Conservation (phyloP, 2,329 filamentous ascomycete genomes). For the Cryphonectria japonica region DNA sequence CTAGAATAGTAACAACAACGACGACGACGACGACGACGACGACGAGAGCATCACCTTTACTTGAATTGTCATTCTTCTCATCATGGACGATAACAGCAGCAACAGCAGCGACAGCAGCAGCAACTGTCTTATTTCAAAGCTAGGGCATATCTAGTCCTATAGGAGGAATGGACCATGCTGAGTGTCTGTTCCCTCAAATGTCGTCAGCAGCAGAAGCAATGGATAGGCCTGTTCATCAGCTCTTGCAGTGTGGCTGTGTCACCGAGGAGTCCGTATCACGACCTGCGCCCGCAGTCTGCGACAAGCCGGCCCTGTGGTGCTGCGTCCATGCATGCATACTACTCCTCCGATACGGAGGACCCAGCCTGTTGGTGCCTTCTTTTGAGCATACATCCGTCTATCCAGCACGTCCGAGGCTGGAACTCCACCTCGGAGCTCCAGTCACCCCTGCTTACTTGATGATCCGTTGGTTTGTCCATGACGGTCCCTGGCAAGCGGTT, state of each 20-base stretch:
- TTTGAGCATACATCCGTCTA: background rate
- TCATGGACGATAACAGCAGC: background rate
- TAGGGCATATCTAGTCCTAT: background rate
- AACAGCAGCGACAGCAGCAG: too few relatives aligned
- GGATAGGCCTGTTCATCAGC: background rate
- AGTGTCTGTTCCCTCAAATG: background rate
- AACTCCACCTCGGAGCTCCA: background rate
- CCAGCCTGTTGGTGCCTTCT: background rate
- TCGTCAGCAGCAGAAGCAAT: background rate
- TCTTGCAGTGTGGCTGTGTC: constrained; percentile 11
- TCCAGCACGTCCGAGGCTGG: background rate
- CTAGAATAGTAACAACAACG: background rate
- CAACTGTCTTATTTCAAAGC: too few relatives aligned
- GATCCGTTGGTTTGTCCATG: background rate
- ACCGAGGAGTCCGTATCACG: background rate
- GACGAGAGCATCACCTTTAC: background rate
- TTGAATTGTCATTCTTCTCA: background rate
- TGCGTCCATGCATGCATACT: background rate
- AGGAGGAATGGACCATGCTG: background rate
- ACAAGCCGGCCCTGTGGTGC: background rate
- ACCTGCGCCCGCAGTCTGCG: background rate
- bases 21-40: too few relatives aligned
- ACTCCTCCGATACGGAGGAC: background rate
- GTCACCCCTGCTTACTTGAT: background rate
- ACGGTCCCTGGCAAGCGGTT: background rate